Base-by-base conservation (phyloP, 2,329 filamentous ascomycete genomes). In the Epichloe brachyelytri region DNA sequence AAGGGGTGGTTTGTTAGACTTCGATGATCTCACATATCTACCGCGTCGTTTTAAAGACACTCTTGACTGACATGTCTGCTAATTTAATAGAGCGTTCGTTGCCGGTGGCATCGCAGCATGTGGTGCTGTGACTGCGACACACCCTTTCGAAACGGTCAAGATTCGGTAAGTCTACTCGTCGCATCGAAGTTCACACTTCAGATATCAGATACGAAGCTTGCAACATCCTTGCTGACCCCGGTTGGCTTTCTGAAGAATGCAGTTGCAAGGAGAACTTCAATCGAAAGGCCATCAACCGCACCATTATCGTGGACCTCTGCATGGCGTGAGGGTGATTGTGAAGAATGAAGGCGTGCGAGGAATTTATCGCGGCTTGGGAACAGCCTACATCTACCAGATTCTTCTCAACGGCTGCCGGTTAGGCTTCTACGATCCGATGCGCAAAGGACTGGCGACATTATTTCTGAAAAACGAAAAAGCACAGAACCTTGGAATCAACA, bases 101-200 rank as follows among this genome's bases (percentile, higher is more conserved):
- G 91, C 93, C 52, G 93, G 93, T 66, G 93, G 93, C 65, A 86
- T 98, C 64, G 93, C 93, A 65, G 93, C 93, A 58, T 97, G 91
- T 71, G 93, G 93, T 64, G 93, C 93, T 57, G 93, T 98, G 52
- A 97, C 91, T 40, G 90, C 94, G 58, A 97, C 93, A 48, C 93
- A 98, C 70, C 90, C 90, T 52, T 97, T 97, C 72, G 93, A 98
- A 72, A 97, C 91, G 12, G 89, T 98, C 67, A 98, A 98, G 79
- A 97, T 97, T 65, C 86, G 90, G 85, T 90, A 75, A 65, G 76
- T 59, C 64, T 17, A 36, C 30, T 30, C 46, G 8, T 38, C 41
- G n/a, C 12, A 30, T 34, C 14, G n/a, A n/a, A 17, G 1, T 2
- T n/a, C 22, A 14, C 6, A 33, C 6, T 11, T 4, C 36, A 2